Percentiles rank a stretch among this genome's conserved stretches.
Evolutionary conservation across 202 grass and related monocot species (phyloP).

Genomic region (Panicum virgatum): DNA sequence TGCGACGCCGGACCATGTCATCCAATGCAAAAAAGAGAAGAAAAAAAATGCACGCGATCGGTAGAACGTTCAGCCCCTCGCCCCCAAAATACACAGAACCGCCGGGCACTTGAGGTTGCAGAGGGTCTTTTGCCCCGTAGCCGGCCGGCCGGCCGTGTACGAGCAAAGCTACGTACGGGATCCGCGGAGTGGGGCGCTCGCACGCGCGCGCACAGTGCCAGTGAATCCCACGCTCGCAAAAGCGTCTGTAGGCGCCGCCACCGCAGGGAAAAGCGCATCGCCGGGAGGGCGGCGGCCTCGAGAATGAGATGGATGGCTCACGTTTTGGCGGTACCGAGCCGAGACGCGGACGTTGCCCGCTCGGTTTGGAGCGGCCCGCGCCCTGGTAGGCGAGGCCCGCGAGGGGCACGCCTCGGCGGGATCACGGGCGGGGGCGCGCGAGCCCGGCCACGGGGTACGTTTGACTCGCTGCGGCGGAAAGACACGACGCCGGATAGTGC

Average conservation of each 20-base stretch:
- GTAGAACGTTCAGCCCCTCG: not conserved
- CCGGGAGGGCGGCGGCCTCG: not conserved
- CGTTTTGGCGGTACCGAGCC: slow-evolving; percentile 44
- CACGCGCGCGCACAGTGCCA: slow-evolving; percentile 24
- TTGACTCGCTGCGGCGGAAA: slow-evolving; percentile 26
- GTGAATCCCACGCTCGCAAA: not conserved
- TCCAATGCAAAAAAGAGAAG: too few species aligned
- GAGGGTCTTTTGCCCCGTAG: not conserved
- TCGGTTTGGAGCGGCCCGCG: not conserved
- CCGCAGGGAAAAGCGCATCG: slow-evolving; percentile 31
- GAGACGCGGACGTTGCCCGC: slow-evolving; percentile 13
- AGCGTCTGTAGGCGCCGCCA: not conserved
- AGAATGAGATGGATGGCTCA: not conserved
- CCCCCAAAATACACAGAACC: not conserved
- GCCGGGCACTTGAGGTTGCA: not conserved
- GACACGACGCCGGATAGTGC: slow-evolving; percentile 25
- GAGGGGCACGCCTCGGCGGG: slow-evolving; percentile 22
- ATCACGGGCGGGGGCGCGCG: slow-evolving; percentile 36
- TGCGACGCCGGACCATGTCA: not conserved
- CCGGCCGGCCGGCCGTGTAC: not conserved
- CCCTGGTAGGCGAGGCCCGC: slow-evolving; percentile 25
- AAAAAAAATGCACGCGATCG: not conserved
- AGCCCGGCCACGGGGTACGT: slow-evolving; percentile 28
- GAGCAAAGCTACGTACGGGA: not conserved
- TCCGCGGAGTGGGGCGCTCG: slow-evolving; percentile 36